Conservation (phyloP, 805 yeast genomes). For the Wickerhamiella musiphila region DNA sequence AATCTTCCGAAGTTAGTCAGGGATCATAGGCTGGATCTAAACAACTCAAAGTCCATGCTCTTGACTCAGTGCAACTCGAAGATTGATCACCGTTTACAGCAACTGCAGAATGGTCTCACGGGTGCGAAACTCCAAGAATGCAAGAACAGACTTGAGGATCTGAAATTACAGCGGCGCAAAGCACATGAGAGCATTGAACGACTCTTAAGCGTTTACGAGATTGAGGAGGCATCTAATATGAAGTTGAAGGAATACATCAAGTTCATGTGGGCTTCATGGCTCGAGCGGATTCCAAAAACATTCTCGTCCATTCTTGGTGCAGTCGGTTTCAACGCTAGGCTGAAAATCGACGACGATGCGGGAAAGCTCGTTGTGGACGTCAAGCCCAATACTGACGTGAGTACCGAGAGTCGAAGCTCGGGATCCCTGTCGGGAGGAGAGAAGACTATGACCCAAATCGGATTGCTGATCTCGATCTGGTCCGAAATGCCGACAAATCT, state of each 20-base stretch:
- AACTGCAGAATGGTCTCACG: too few species aligned
- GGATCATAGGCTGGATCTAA: too few species aligned
- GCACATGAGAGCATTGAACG: too few species aligned
- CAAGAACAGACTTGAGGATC: too few species aligned
- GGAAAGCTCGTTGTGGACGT: slow-evolving; percentile 16
- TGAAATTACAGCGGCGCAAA: too few species aligned
- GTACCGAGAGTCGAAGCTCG: slow-evolving; percentile 38
- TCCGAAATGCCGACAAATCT: slow-evolving; percentile 73
- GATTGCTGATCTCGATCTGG: slow-evolving; percentile 82
- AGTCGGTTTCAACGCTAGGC: slow-evolving; percentile 58
- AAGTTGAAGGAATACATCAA: too few species aligned
- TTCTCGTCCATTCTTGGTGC: slow-evolving; percentile 18
- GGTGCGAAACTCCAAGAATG: too few species aligned
- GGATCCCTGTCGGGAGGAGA: slow-evolving; percentile 93
- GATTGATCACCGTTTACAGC: too few species aligned
- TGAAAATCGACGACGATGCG: slow-evolving; percentile 39
- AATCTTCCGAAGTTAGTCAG: too few species aligned
- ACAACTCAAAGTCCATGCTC: too few species aligned
- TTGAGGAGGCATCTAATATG: slow-evolving; percentile 19
- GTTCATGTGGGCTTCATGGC: too few species aligned
- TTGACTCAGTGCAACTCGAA: too few species aligned
- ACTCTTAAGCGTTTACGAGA: slow-evolving; percentile 54
- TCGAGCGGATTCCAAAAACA: slow-evolving; percentile 1
- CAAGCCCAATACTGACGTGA: slow-evolving; percentile 8
- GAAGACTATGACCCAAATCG: slow-evolving; percentile 82